Evolutionary conservation across 2,329 filamentous ascomycete species (phyloP), one percentile per base, ranked within the genome.

Genomic region (Alternaria novae-zelandiae): DNA sequence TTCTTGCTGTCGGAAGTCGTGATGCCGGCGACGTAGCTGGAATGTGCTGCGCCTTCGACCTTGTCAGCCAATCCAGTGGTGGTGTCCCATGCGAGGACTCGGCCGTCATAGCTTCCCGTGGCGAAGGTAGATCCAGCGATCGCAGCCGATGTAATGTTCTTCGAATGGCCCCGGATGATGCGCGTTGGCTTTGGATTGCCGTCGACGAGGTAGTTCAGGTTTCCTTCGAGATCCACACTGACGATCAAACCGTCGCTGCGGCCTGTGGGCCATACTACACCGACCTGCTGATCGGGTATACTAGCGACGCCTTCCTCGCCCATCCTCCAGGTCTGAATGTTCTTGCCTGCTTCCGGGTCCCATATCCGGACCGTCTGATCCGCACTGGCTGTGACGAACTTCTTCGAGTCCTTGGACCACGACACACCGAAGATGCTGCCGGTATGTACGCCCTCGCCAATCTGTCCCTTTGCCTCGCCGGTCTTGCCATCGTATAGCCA

Each of bases 401-500:
- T 89, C 76, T 90, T 94, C 25, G 93, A 94, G 78, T 98, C 94
- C 64, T 89, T 88, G 1, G 92, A 88, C 96, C 96, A 99, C 17
- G 92, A 93, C 6, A 98, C 89, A 21, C 91, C 90, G 76, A 97
- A 97, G 62, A 99, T 96, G 78, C 93, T 97, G 51, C 96, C 96
- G 6, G 90, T 95, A 79, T 99, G 96, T 69, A 89, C 90, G n/a
- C 89, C 90, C 69, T 95, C 90, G 10, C 91, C 91, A 72, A 99
- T 90, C 70, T 92, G 86, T 63, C 84, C 87, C 47, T 89, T 92
- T 1, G 91, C 86, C 77, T 97, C 94, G 28, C 96, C 96, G 15
- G 94, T 97, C 86, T 97, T 97, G 66, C 95, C 96, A 78, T 99
- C 94, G 78, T 97, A 99, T 10, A 99, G 84, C 85, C 96, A 96